phyloP scores from a whole-genome alignment of 169 alveolate species.

The Cystoisospora suis region DNA sequence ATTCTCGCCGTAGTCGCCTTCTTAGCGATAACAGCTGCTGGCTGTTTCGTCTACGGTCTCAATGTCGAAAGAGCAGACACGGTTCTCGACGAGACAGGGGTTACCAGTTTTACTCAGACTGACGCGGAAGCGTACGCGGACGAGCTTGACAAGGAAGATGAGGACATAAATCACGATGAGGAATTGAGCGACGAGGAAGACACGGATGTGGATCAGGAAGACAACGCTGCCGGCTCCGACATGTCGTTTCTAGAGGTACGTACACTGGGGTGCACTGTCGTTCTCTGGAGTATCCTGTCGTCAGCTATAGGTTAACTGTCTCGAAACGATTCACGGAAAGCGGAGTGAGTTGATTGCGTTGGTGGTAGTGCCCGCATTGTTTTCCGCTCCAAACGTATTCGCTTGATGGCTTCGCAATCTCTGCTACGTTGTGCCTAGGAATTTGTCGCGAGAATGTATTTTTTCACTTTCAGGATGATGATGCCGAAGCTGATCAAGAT shows the following conservation, averaged over 20 bases:
- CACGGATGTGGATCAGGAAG: background rate
- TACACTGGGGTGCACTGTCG: background rate
- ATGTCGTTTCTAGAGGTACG: slow-evolving; percentile 17
- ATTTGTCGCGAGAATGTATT: background rate
- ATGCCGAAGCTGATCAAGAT: background rate
- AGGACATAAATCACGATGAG: background rate
- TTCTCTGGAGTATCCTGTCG: background rate
- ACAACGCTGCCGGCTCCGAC: background rate
- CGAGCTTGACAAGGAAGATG: background rate
- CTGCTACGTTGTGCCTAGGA: background rate
- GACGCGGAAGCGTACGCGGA: slow-evolving; percentile 10
- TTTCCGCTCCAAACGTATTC: background rate
- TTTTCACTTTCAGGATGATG: background rate
- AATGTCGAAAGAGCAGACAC: slow-evolving; percentile 3
- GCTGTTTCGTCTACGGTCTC: background rate
- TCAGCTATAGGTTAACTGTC: no score
- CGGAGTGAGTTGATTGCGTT: no score
- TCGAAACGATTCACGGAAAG: no score
- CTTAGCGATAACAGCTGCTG: background rate
- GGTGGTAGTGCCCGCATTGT: background rate
- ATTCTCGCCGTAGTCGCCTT: background rate
- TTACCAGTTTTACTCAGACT: background rate
- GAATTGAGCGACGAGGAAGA: background rate
- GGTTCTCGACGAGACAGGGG: background rate
- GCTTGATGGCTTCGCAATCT: background rate